Conservation (phyloP, 208 protist genomes). For the Strigomonas culicis region DNA sequence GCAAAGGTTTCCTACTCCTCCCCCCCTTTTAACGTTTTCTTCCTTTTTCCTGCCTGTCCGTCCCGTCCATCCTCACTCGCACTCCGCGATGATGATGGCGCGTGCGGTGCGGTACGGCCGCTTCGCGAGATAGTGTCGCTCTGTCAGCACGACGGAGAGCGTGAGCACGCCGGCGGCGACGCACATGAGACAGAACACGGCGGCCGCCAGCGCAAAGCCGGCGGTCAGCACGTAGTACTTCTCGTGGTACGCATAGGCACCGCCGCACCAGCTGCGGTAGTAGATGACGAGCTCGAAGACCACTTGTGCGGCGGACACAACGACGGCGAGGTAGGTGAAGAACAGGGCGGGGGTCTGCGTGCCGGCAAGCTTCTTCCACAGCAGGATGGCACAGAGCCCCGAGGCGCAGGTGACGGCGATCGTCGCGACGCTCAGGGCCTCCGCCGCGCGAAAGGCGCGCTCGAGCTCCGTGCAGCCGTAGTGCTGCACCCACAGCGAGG, state of each 20-base stretch:
- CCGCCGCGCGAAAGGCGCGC: conserved; percentile 39
- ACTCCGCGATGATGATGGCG: conserved; percentile 43
- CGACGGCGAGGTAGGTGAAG: conserved; percentile 34
- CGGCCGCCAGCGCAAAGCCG: conserved; percentile 52
- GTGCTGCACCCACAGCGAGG: conserved; percentile 24
- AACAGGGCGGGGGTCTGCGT: conserved; percentile 35
- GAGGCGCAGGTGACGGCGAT: conserved; percentile 35
- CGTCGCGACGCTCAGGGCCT: conserved; percentile 51
- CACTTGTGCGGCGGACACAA: conserved; percentile 42
- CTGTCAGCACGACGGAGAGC: conserved; percentile 33
- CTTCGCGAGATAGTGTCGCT: conserved; percentile 45
- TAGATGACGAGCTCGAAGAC: conserved; percentile 58
- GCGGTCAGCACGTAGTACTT: conserved; percentile 51
- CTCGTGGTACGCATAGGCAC: conserved; percentile 37
- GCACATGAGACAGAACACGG: conserved; percentile 42
- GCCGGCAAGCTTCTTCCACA: conserved; percentile 48
- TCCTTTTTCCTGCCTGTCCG: not conserved
- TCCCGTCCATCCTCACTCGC: not conserved
- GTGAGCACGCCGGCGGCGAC: conserved; percentile 32
- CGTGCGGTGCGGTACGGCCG: conserved; percentile 31
- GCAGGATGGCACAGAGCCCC: conserved; percentile 30
- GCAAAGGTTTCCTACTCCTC: no score
- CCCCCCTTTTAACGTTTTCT: conserved; percentile 1
- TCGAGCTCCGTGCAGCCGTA: conserved; percentile 31
- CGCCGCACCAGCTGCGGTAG: conserved; percentile 59